A percentile compares a stretch with the other conserved stretches of the same genome.
These are phyloP conservation scores for Myotisia sp. DNA, from an alignment of 2,329 filamentous ascomycete species.

Conservation along the genomic window DNA sequence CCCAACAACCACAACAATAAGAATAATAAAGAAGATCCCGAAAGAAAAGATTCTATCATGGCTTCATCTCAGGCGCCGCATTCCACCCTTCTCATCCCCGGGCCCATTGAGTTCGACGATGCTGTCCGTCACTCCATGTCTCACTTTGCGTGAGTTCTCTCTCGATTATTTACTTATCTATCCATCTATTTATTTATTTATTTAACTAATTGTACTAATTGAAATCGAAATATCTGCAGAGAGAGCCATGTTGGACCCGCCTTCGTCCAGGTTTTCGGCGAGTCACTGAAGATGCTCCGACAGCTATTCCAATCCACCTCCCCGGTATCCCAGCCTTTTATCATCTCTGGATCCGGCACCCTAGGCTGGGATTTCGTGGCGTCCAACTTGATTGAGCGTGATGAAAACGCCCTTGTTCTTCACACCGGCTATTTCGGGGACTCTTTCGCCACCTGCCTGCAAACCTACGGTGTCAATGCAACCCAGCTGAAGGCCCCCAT, in stretches of 20 bases:
- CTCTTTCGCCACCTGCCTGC: constrained; percentile 81
- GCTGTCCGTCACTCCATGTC: constrained; percentile 87
- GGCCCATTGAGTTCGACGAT: constrained; percentile 98
- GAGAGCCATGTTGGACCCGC: constrained; percentile 85
- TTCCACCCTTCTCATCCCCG: constrained; percentile 78
- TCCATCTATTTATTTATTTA: neutral
- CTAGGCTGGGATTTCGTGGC: constrained; percentile 93
- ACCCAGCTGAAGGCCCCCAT: constrained; percentile 83
- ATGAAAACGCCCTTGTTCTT: constrained; percentile 80
- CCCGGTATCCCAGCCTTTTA: constrained; percentile 71
- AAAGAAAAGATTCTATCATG: constrained; percentile 17
- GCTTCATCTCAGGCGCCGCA: constrained; percentile 49
- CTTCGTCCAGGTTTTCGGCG: constrained; percentile 83
- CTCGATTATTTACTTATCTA: too few relatives aligned
- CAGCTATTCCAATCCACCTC: constrained; percentile 88
- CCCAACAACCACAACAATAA: constrained; percentile 3
- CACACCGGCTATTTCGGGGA: constrained; percentile 97
- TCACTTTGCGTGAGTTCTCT: constrained; percentile 50
- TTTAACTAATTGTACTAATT: neutral
- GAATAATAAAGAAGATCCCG: constrained; percentile 13
- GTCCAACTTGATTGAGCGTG: constrained; percentile 80
- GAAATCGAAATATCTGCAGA: too few relatives aligned
- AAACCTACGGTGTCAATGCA: constrained; percentile 77
- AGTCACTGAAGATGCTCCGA: constrained; percentile 73
- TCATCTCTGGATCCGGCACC: constrained; percentile 88